A percentile compares a stretch with the other conserved stretches of the same genome.
These are phyloP conservation scores for Sphaerobolus stellatus DNA, from an alignment of 1,284 basidiomycete genomes.

Conservation along the genomic window DNA sequence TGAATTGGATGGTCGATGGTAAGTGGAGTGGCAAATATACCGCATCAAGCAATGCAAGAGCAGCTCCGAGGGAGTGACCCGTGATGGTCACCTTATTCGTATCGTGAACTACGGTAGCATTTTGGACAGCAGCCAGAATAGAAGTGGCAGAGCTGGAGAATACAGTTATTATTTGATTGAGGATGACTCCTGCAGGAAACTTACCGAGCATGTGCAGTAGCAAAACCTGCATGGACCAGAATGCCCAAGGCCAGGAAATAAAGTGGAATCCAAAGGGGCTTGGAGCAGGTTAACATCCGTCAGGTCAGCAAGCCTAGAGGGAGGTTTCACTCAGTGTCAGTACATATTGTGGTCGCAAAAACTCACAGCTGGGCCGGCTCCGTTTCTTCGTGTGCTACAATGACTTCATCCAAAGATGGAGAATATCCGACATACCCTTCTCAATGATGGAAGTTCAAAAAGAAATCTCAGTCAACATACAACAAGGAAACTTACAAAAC, in stretches of 20 bases:
- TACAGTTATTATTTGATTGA: neutral
- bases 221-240: conserved; percentile 59
- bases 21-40: conserved; percentile 39
- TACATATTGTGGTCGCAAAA: no score
- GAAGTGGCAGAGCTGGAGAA: conserved; percentile 43
- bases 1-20: conserved; percentile 31
- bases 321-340: conserved; percentile 24
- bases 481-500: conserved; percentile 38
- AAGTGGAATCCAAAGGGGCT: conserved; percentile 36
- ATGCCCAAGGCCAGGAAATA: conserved; percentile 59
- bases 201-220: conserved; percentile 47
- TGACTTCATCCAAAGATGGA: conserved; percentile 26
- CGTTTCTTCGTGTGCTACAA: conserved; percentile 38
- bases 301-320: conserved; percentile 44
- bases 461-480: no score
- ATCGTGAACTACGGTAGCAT: conserved; percentile 38
- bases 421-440: conserved; percentile 40
- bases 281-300: conserved; percentile 53
- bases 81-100: conserved; percentile 46
- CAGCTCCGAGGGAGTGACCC: conserved; percentile 49
- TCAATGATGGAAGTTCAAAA: conserved; percentile 4
- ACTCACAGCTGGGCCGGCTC: conserved; percentile 27
- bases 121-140: conserved; percentile 50
- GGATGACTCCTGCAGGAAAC: neutral
- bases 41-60: conserved; percentile 49